Evolutionary conservation across 768 basidiomycete species (phyloP), one percentile per base, ranked within the genome.

Genomic region (Pleurotus sapidus): DNA sequence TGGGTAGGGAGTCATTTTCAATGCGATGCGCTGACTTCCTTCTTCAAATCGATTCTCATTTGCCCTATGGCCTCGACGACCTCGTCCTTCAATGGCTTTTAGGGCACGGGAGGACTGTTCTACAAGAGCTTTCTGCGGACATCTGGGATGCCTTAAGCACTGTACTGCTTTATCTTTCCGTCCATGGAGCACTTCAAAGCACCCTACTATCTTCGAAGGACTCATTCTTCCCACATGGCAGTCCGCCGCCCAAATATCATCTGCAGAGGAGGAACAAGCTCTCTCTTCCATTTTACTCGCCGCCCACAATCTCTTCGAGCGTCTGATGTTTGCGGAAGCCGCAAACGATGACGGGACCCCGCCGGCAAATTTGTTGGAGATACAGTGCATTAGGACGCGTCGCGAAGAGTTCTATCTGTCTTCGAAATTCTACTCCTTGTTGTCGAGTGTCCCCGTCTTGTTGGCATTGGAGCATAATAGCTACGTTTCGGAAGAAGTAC

Each of bases 161-260:
- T 4, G 82, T 90, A 3, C 73, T 92, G 5, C 68, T 91, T 2
- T 82, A 85, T 64, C 74, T 92, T 23, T 78, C 80, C 24, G 79
- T 86, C 17, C 81, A 83, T 55, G 88, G 87, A 17, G 86, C 88
- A 3, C 72, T 93, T 93, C 39, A 81, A 81, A 56, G 84, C 86
- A 5, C 89, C 89, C 1, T n/a, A 91, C 89, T 0, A 78, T 93
- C 46, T 71, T 94, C 39, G 74, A 78, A 55, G 89, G 90, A 12
- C 68, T 94, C 15, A 80, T 91, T n/a, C 92, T 90, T 67, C 89
- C 88, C 17, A 83, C 85, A 4, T 94, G 91, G 91, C 74, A 77
- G 49, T 71, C 80, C 18, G 81, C 76, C n/a, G 81, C 84, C 11
- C 69, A 70, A 8, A 66, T 74, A 43, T 64, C 71, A 1, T 62